A percentile compares a stretch with the other conserved stretches of the same genome.
Conservation (phyloP, 179 eudicot species). For the Camellia oleifera region DNA sequence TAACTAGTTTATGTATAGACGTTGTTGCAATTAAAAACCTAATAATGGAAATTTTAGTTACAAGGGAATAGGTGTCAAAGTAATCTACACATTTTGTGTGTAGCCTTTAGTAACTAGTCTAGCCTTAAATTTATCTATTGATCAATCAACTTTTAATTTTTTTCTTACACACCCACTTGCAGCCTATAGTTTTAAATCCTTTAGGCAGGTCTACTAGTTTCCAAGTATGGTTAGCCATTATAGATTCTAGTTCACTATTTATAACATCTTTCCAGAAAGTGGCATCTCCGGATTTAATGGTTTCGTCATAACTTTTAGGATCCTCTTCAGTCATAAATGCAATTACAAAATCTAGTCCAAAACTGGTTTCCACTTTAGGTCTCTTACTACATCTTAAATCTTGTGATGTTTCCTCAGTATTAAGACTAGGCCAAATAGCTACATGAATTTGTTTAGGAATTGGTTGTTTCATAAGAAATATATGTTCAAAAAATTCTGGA, state of each 20-base stretch:
- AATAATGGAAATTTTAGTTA: not conserved
- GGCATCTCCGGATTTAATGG: not conserved
- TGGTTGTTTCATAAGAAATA: not conserved
- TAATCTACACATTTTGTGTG: not conserved
- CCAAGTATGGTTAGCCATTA: constrained; percentile 14
- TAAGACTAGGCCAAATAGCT: too few species aligned
- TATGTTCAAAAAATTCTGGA: constrained; percentile 9
- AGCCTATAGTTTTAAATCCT: not conserved
- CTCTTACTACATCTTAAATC: not conserved
- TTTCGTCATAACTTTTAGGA: constrained; percentile 1
- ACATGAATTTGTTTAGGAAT: too few species aligned
- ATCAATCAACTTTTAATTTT: not conserved
- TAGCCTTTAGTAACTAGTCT: not conserved
- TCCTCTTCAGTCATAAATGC: constrained; percentile 11
- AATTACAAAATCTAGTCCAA: not conserved
- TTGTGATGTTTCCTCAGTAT: not conserved
- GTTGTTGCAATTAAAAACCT: not conserved
- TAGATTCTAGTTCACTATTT: not conserved
- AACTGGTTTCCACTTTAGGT: not conserved
- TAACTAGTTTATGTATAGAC: not conserved
- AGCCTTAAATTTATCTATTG: constrained; percentile 1
- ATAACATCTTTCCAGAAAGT: not conserved
- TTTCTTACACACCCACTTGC: not conserved
- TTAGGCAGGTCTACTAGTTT: not conserved
- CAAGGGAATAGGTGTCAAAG: not conserved